Evolutionary conservation across 2,329 filamentous ascomycete genomes (phyloP), one percentile per base, ranked within the genome.

Genomic region (Eurotiales sp.): DNA sequence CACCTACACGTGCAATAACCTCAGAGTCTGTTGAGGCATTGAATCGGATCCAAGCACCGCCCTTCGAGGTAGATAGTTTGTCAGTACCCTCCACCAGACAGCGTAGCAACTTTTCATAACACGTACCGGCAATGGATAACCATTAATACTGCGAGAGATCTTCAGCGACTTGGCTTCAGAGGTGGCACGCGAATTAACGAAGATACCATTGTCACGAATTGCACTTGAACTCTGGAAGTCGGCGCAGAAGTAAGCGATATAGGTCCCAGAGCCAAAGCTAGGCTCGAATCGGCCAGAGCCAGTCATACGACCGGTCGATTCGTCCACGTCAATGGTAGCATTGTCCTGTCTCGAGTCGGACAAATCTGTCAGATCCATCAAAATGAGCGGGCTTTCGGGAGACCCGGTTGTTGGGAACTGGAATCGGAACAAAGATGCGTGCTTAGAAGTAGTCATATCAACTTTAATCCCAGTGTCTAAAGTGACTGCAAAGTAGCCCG

Each of bases 361-460:
- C 30, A 88, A 64, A 62, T 88, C 85, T 0, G 77, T 77, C 4
- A 88, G 70, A 56, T 88, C 85, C 47, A 86, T 76, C 8, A 87
- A 63, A 30, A 88, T 79, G 30, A 87, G 70, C 2, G 85, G 85
- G 48, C 68, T 79, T 49, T 27, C 46, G 22, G 57, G 52, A 2
- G 53, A 37, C 12, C 32, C 23, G 6, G 56, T 51, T 17, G 68
- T 61, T 7, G 82, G 78, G 52, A 88, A 87, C 0, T 75, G 80
- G 59, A 88, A 86, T 11, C 77, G 77, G 62, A 87, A 86, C 1
- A 88, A 66, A 1, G 84, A 81, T 0, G 83, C 75, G 57, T 82
- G 83, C 17, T 84, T 77, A 0, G 83, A 74, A 1, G 79, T 75
- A 0, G 85, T 88, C 82, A 87, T 86, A 56, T 87, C 84, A 2